Conservation (phyloP, 1,284 basidiomycete species). For the Athelia psychrophila region DNA sequence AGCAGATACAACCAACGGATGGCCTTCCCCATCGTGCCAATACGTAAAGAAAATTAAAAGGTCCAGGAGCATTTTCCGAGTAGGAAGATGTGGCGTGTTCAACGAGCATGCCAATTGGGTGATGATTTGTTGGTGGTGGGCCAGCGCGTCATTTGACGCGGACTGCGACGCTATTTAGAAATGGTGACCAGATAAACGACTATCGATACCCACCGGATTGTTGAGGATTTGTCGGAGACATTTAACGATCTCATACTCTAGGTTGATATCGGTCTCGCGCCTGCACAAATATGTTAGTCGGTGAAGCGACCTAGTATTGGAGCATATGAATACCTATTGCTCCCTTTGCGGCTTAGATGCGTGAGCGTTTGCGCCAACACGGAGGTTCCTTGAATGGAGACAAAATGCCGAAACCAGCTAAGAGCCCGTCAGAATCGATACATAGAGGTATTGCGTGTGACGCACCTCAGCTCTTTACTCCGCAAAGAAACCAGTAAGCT, state of each 20-base stretch:
- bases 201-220: constrained; percentile 49
- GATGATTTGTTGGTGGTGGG: constrained; percentile 74
- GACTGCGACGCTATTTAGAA: constrained; percentile 37
- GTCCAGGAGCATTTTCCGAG: constrained; percentile 82
- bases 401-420: constrained; percentile 84
- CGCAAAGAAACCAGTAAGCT: constrained; percentile 81
- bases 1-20: constrained; percentile 57
- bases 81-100: constrained; percentile 79
- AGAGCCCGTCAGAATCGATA: constrained; percentile 2
- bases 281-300: constrained; percentile 30
- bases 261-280: constrained; percentile 60
- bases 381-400: constrained; percentile 77
- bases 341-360: constrained; percentile 69
- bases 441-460: constrained; percentile 9
- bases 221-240: constrained; percentile 88
- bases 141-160: constrained; percentile 78
- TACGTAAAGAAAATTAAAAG: constrained; percentile 68
- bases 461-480: constrained; percentile 77
- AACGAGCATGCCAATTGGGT: constrained; percentile 84
- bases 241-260: constrained; percentile 91
- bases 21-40: constrained; percentile 50
- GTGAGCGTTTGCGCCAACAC: constrained; percentile 82
- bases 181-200: not conserved
- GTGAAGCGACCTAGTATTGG: not conserved
- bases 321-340: constrained; percentile 45